Base-by-base conservation (phyloP, 1,139 yeast genomes). In the Chernovozyma aurita region DNA sequence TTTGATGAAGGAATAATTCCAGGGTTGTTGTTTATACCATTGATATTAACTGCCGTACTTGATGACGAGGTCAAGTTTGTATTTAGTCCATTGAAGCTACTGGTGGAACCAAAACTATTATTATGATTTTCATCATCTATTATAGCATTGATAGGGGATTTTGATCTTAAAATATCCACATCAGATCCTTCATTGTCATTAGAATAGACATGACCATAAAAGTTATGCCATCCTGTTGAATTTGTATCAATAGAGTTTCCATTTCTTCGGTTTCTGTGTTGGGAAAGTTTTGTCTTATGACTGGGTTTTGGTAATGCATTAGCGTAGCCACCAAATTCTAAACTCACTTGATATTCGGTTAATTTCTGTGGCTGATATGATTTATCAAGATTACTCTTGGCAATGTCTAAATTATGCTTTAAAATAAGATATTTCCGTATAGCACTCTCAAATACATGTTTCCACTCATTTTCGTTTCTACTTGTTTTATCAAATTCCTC, bases 311-410 rank as follows among this genome's bases (percentile, higher is more conserved):
- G 57, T 33, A 65, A 50, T 2, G 70, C 65, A 44, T 63, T 63
- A 30, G 49, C 46, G 37, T 47, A 57, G 12, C 73, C 73, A 4
- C 73, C 74, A 55, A 67, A 69, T 32, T 63, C 69, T 30, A 65
- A 49, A 29, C 70, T 61, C 2, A 73, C 74, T 41, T 60, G 65
- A 40, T 59, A 57, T 40, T 69, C 75, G 5, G 59, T 53, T 39
- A 64, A 39, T 36, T 53, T 56, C 13, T 51, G 51, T 2, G 73
- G 69, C 32, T 57, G 60, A 43, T 69, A 69, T 18, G 42, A 45
- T 4, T 50, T 46, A 35, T 63, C 65, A 5, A 31, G 43, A 24
- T 49, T 50, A 16, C 48, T 46, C 33, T 59, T 62, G n/a, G 59
- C 54, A 27, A 49, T 45, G 37, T 69, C 74, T 16, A 62, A 38